Evolutionary conservation across 202 grass and related monocot species (phyloP), one percentile per base, ranked within the genome.

Genomic region (Carex sylvatica): DNA sequence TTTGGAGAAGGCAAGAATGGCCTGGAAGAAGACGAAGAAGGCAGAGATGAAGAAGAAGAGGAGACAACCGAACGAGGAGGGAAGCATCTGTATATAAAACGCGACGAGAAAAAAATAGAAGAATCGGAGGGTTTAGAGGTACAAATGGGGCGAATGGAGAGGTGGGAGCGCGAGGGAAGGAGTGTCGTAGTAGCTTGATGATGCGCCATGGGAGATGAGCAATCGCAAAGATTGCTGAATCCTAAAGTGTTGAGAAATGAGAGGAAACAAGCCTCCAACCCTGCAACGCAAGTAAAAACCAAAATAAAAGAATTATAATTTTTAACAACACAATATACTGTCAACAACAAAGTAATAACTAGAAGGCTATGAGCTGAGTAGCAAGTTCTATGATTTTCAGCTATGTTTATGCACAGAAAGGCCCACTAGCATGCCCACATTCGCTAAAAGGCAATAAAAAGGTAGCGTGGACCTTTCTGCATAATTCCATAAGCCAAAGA

Each of bases 241-340:
- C 88, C 70, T 94, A 53, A 90, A 97, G 86, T 33, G 88, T 84
- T 72, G 91, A 92, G 87, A 97, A 97, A 89, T 94, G 89, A 6
- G 94, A 88, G 84, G 94, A 97, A 86, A 97, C 88, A 89, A 94
- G 86, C 68, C 91, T 84, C 89, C 94, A 97, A 24, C 94, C 94
- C 94, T 97, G 82, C 42, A 87, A 85, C 65, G 18, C 31, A 88
- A 66, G 74, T 79, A 75, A 64, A 82, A 82, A 88, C 71, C 4
- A 87, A 42, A 68, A 52, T 42, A 73, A 60, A 49, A 46, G 65
- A 30, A 20, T 28, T 28, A 28, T 28, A 28, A 28, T 28, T 56
- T 66, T 52, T 2, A 22, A 79, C 22, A 69, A 56, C 61, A 65
- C 14, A 72, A 52, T 74, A 53, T 28, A 65, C 6, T 63, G 61